Evolutionary conservation across 2,329 filamentous ascomycete species (phyloP).

Genomic region (Beauveria bassiana): DNA sequence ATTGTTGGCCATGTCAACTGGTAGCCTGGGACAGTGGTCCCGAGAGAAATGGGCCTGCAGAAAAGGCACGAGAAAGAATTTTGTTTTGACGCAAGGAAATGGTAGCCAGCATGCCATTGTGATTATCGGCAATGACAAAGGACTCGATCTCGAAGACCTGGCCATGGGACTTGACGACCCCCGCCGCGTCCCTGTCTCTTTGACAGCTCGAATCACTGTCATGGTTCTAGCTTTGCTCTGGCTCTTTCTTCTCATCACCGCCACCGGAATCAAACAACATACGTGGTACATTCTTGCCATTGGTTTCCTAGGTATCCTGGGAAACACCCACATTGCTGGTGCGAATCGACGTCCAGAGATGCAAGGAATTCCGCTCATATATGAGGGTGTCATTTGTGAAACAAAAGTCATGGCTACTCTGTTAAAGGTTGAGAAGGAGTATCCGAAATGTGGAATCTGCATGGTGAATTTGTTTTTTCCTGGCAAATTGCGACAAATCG

Average conservation of each 20-base stretch:
- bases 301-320: constrained; percentile 31
- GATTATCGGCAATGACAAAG: constrained; percentile 24
- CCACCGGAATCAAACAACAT: constrained; percentile 26
- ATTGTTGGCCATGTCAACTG: neutral
- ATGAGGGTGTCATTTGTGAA: constrained; percentile 6
- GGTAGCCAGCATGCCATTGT: constrained; percentile 32
- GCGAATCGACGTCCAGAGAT: constrained; percentile 20
- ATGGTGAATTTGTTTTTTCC: neutral
- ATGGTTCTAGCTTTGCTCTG: constrained; percentile 26
- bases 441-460: neutral
- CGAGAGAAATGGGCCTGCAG: neutral
- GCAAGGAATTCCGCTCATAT: constrained; percentile 19
- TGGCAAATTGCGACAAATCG: neutral
- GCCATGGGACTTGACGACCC: constrained; percentile 20
- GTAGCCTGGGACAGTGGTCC: neutral
- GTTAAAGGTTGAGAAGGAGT: constrained; percentile 6
- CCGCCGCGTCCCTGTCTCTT: neutral
- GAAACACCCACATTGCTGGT: constrained; percentile 31
- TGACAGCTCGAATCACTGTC: constrained; percentile 16
- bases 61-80: neutral
- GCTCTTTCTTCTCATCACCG: constrained; percentile 33
- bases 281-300: constrained; percentile 34
- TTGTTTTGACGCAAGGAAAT: constrained; percentile 17
- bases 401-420: constrained; percentile 13
- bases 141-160: constrained; percentile 35